phyloP scores from a whole-genome alignment of 306 rosid species.

The Ammopiptanthus mongolicus region DNA sequence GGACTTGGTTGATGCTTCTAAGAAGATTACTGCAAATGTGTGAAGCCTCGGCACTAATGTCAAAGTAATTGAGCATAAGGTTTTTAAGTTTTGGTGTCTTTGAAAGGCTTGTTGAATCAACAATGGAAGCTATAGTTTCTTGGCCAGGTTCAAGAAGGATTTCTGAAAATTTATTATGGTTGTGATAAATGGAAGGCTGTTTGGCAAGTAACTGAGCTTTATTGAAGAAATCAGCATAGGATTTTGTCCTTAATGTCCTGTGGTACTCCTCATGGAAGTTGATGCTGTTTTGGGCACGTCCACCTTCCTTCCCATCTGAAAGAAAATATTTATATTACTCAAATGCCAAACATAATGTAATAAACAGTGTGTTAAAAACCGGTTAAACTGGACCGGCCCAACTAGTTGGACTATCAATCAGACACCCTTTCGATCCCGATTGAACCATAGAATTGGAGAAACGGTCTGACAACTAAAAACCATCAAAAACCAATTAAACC shows the following conservation, averaged over 20 bases:
- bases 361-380: too few species aligned
- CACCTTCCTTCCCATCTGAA: slow-evolving; percentile 34
- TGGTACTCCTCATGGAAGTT: slow-evolving; percentile 50
- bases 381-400: too few species aligned
- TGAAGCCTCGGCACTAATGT: slow-evolving; percentile 55
- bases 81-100: slow-evolving; percentile 31
- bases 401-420: too few species aligned
- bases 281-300: slow-evolving; percentile 23
- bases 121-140: slow-evolving; percentile 37
- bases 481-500: too few species aligned
- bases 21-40: slow-evolving; percentile 46
- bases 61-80: slow-evolving; percentile 49
- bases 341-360: not conserved
- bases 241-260: slow-evolving; percentile 45
- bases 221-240: slow-evolving; percentile 40
- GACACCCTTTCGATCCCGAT: too few species aligned
- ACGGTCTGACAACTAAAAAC: too few species aligned
- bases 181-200: slow-evolving; percentile 25
- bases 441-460: too few species aligned
- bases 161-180: slow-evolving; percentile 21
- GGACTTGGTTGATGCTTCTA: slow-evolving; percentile 33
- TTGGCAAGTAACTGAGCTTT: slow-evolving; percentile 38
- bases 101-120: slow-evolving; percentile 35
- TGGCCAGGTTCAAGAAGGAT: slow-evolving; percentile 49
- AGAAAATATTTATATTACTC: not conserved